These are phyloP conservation scores for Albizia julibrissin DNA, from an alignment of 306 rosid species.

Conservation along the genomic window DNA sequence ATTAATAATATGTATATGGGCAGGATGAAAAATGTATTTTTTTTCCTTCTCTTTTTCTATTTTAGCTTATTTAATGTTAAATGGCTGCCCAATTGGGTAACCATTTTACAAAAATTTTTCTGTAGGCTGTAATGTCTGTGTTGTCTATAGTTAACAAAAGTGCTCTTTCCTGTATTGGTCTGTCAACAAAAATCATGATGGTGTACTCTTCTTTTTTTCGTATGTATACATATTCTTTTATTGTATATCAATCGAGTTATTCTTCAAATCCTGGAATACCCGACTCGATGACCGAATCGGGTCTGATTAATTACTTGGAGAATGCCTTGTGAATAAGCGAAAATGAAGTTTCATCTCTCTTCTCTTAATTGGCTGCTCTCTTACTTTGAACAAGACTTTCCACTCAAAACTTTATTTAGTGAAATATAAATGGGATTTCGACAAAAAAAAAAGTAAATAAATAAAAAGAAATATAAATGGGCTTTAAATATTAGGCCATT, in stretches of 20 bases:
- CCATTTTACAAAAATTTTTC: slow-evolving; percentile 36
- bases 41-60: background rate
- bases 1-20: slow-evolving; percentile 49
- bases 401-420: no score
- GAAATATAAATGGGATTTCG: no score
- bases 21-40: slow-evolving; percentile 26
- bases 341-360: no score
- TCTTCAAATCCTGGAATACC: background rate
- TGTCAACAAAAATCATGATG: slow-evolving; percentile 36
- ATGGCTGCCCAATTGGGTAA: slow-evolving; percentile 41
- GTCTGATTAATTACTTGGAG: no score
- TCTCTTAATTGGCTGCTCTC: no score
- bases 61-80: slow-evolving; percentile 12
- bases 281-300: background rate
- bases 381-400: no score
- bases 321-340: no score
- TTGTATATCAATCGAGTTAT: slow-evolving; percentile 12
- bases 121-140: slow-evolving; percentile 34
- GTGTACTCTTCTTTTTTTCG: background rate
- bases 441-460: no score
- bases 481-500: no score
- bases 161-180: slow-evolving; percentile 32
- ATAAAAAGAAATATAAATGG: no score
- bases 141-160: slow-evolving; percentile 29
- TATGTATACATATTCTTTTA: slow-evolving; percentile 46